Conservation (phyloP, 768 basidiomycete genomes). For the Atractiella rhizophila region DNA sequence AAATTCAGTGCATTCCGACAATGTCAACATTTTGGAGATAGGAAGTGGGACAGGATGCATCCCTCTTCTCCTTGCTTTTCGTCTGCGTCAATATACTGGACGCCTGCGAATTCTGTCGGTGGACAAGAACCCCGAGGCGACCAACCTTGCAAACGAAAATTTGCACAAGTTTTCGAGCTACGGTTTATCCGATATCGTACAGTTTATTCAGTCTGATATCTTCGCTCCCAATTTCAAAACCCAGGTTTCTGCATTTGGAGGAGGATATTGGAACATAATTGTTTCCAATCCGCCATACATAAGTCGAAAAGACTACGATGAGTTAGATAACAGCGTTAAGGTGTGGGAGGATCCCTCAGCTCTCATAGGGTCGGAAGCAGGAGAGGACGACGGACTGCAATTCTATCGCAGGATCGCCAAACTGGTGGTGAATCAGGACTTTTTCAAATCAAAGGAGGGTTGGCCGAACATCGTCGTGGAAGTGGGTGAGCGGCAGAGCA, state of each 20-base stretch:
- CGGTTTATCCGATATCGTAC: slow-evolving; percentile 17
- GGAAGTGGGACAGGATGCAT: slow-evolving; percentile 87
- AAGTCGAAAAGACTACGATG: slow-evolving; percentile 35
- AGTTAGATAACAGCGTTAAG: slow-evolving; percentile 41
- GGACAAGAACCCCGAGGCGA: slow-evolving; percentile 41
- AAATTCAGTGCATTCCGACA: slow-evolving; percentile 16
- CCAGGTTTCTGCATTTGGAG: not conserved
- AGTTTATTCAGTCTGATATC: slow-evolving; percentile 12
- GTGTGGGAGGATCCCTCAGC: slow-evolving; percentile 59
- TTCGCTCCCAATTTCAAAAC: slow-evolving; percentile 8
- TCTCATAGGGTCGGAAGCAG: slow-evolving; percentile 32
- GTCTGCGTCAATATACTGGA: slow-evolving; percentile 29
- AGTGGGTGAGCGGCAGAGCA: too few relatives aligned
- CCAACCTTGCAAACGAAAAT: slow-evolving; percentile 30
- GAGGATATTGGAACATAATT: slow-evolving; percentile 41
- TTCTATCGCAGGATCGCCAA: slow-evolving; percentile 49
- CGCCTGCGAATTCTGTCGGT: slow-evolving; percentile 28
- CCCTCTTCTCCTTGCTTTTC: slow-evolving; percentile 45
- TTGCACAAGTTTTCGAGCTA: slow-evolving; percentile 5
- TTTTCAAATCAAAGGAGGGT: too few relatives aligned
- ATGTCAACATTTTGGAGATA: slow-evolving; percentile 42
- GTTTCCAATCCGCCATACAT: slow-evolving; percentile 79
- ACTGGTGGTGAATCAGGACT: too few relatives aligned
- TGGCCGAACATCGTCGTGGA: too few relatives aligned
- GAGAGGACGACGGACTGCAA: slow-evolving; percentile 29